Conservation (phyloP, 2,329 filamentous ascomycete genomes). For the Metarhizium brunneum region DNA sequence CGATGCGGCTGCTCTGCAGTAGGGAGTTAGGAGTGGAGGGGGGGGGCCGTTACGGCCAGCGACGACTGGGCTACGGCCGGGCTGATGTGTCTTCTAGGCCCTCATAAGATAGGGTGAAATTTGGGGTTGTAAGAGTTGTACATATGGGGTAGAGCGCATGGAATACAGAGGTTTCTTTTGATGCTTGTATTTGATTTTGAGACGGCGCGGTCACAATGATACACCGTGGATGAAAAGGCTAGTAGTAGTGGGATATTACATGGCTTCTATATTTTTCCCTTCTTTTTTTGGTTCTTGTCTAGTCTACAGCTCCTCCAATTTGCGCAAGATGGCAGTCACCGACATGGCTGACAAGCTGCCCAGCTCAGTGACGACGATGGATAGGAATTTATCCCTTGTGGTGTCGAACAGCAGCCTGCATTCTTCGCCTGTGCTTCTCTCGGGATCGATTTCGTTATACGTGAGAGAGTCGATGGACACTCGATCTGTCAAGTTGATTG, state of each 20-base stretch:
- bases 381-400: constrained; percentile 77
- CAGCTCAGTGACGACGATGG: constrained; percentile 84
- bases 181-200: neutral
- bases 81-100: too few species aligned
- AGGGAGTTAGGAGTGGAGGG: neutral
- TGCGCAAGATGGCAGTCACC: constrained; percentile 56
- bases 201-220: too few species aligned
- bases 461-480: constrained; percentile 89
- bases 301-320: constrained; percentile 44
- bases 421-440: constrained; percentile 46
- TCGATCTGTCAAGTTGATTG: constrained; percentile 81
- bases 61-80: neutral
- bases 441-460: constrained; percentile 82
- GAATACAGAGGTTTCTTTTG: neutral
- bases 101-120: too few species aligned
- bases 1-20: neutral
- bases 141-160: neutral
- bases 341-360: constrained; percentile 79
- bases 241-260: neutral
- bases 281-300: neutral
- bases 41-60: neutral
- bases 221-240: too few species aligned
- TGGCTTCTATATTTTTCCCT: neutral
- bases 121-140: neutral
- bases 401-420: constrained; percentile 80